Conservation (phyloP, 805 yeast genomes). For the Alloascoidea hylecoeti region DNA sequence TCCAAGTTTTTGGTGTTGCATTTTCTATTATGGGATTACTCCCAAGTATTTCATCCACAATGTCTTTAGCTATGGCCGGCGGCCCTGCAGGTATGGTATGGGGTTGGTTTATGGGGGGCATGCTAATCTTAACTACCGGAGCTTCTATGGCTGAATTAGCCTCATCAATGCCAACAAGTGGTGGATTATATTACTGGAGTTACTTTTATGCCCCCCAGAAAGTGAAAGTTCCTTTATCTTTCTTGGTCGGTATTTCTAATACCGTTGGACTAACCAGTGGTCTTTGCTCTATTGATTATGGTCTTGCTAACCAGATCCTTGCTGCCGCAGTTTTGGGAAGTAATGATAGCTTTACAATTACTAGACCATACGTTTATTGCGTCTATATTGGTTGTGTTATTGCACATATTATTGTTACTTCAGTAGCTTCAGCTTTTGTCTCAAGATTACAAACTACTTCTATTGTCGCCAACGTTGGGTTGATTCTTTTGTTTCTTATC, state of each 20-base stretch:
- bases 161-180: slow-evolving; percentile 60
- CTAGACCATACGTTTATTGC: slow-evolving; percentile 43
- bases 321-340: slow-evolving; percentile 36
- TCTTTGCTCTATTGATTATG: slow-evolving; percentile 54
- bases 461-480: slow-evolving; percentile 34
- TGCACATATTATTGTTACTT: slow-evolving; percentile 36
- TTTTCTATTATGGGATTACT: slow-evolving; percentile 61
- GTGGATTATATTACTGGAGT: slow-evolving; percentile 63
- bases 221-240: slow-evolving; percentile 37
- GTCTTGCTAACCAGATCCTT: slow-evolving; percentile 41
- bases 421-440: slow-evolving; percentile 38
- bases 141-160: slow-evolving; percentile 52
- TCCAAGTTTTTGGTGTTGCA: slow-evolving; percentile 59
- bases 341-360: slow-evolving; percentile 27
- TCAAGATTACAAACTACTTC: slow-evolving; percentile 49
- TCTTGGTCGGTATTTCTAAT: slow-evolving; percentile 53
- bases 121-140: slow-evolving; percentile 44
- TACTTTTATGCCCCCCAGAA: slow-evolving; percentile 47
- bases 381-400: slow-evolving; percentile 49
- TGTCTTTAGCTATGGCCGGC: slow-evolving; percentile 37
- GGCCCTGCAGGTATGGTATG: slow-evolving; percentile 57
- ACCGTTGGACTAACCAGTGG: slow-evolving; percentile 56
- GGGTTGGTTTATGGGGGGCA: slow-evolving; percentile 57
- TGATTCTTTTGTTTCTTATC: slow-evolving; percentile 40
- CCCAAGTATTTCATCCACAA: slow-evolving; percentile 39